Evolutionary conservation across 2,329 filamentous ascomycete genomes (phyloP).

Genomic region (Corniculantispora saksenae): DNA sequence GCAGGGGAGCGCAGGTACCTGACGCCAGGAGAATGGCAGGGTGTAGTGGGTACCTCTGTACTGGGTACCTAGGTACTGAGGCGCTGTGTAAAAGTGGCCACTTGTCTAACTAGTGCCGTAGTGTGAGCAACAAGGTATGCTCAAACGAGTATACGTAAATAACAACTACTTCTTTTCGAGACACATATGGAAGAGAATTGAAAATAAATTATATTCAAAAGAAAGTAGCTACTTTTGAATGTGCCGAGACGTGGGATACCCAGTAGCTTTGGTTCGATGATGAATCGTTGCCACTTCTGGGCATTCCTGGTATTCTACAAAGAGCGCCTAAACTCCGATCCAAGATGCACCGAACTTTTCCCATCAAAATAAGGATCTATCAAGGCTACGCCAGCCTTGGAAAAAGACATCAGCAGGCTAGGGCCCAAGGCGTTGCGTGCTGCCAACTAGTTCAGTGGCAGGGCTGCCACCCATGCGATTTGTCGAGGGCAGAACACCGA

Average conservation of each 20-base stretch:
- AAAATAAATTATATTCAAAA: too few species aligned
- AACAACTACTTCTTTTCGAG: too few species aligned
- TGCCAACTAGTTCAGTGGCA: slow-evolving; percentile 60
- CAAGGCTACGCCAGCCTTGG: neutral
- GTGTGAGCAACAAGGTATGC: too few species aligned
- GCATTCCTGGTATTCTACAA: neutral
- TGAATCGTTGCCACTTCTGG: neutral
- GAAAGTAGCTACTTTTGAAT: too few species aligned
- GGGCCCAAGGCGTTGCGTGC: slow-evolving; percentile 68
- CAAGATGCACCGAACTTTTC: slow-evolving; percentile 2
- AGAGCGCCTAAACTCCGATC: slow-evolving; percentile 12
- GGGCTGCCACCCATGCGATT: slow-evolving; percentile 42
- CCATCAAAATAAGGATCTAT: neutral
- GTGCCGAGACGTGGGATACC: too few species aligned
- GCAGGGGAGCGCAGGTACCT: neutral
- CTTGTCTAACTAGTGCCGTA: neutral
- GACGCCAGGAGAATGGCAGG: neutral
- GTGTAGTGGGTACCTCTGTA: neutral
- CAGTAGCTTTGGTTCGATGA: neutral
- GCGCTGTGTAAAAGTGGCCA: neutral
- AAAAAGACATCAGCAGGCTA: slow-evolving; percentile 39
- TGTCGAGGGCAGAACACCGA: slow-evolving; percentile 76
- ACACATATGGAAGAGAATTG: too few species aligned
- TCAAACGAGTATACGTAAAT: too few species aligned
- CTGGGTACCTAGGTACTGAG: neutral